These are phyloP conservation scores for Colletotrichum sp. DNA, from an alignment of 2,329 filamentous ascomycete genomes.

Conservation along the genomic window DNA sequence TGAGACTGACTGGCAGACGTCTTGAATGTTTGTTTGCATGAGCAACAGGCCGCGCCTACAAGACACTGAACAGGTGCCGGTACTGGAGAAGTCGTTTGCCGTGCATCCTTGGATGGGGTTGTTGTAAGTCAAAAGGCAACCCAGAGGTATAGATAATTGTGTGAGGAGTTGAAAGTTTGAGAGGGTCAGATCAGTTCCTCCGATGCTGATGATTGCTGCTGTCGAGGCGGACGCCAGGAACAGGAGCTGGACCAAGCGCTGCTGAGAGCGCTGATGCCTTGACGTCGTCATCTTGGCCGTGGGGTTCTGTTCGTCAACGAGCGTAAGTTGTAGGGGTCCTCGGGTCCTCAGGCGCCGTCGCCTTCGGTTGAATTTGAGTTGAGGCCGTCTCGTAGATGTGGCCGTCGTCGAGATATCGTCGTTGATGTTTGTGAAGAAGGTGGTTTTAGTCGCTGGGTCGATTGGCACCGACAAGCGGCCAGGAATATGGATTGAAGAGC, in stretches of 20 bases:
- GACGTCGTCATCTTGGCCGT: conserved; percentile 1
- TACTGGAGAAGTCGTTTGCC: conserved; percentile 36
- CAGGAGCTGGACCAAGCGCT: conserved; percentile 1
- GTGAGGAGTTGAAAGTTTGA: conserved; percentile 45
- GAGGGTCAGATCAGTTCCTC: conserved; percentile 25
- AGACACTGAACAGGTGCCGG: conserved; percentile 37
- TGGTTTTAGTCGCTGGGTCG: neutral
- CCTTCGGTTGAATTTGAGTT: neutral
- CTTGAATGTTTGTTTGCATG: conserved; percentile 31
- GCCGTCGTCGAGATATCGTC: neutral
- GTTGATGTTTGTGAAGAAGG: neutral
- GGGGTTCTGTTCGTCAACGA: neutral
- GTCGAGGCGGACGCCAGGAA: conserved; percentile 1
- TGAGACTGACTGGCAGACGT: conserved; percentile 27
- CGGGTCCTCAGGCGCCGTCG: neutral
- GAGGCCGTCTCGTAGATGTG: neutral
- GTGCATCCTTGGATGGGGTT: conserved; percentile 41
- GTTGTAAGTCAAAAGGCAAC: conserved; percentile 47
- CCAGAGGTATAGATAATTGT: conserved; percentile 36
- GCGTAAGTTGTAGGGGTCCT: neutral
- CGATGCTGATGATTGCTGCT: conserved; percentile 3
- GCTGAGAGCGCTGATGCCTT: neutral
- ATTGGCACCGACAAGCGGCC: conserved; percentile 4
- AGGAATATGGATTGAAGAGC: conserved; percentile 1
- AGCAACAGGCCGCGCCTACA: conserved; percentile 35